Percentiles rank a stretch among this genome's conserved stretches.
These are phyloP conservation scores for Alternaria incomplexa DNA, from an alignment of 2,329 filamentous ascomycete genomes.

Conservation along the genomic window DNA sequence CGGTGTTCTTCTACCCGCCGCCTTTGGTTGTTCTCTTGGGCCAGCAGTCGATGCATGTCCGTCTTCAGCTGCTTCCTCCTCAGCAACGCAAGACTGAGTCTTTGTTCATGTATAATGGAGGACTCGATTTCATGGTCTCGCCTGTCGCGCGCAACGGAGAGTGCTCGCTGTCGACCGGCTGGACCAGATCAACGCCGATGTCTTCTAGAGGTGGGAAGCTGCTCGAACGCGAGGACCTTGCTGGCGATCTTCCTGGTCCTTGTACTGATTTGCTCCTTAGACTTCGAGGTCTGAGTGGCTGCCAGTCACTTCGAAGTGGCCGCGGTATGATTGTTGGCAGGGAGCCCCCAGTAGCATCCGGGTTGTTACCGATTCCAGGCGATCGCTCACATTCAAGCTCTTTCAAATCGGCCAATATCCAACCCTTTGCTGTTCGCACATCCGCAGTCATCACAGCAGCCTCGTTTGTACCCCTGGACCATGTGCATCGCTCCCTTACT, in stretches of 20 bases:
- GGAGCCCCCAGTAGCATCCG: neutral
- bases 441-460: neutral
- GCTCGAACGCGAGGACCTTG: no score
- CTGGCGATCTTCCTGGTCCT: neutral
- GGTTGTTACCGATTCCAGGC: neutral
- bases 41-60: neutral
- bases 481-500: neutral
- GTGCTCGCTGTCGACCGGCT: neutral
- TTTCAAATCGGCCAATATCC: neutral
- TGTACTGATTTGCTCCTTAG: rapidly evolving
- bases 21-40: neutral
- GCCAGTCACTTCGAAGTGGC: neutral
- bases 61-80: neutral
- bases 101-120: rapidly evolving
- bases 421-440: neutral
- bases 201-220: neutral
- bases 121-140: neutral
- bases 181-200: neutral
- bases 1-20: neutral
- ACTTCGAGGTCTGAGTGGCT: neutral
- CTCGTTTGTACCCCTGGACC: neutral
- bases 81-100: neutral
- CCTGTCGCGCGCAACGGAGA: neutral
- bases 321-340: neutral
- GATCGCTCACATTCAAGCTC: neutral